Percentiles rank a stretch among this genome's conserved stretches.
phyloP scores from a whole-genome alignment of 2,329 filamentous ascomycete species.

The Ustilaginoidea virens region DNA sequence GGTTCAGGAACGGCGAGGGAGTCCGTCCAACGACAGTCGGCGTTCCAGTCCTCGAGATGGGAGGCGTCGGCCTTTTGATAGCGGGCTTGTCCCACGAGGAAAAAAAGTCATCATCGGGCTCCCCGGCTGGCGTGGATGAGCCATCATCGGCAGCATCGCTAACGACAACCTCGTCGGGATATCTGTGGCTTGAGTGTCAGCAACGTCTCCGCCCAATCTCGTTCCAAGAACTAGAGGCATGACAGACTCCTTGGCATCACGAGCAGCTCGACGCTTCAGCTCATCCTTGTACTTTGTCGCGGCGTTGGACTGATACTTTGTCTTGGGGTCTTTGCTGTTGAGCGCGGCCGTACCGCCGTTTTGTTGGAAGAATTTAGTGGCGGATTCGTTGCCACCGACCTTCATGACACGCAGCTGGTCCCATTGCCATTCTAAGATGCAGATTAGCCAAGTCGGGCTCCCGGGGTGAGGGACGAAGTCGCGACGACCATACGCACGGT shows the following conservation, averaged over 20 bases:
- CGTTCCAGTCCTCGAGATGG: slow-evolving; percentile 76
- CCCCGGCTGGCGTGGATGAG: slow-evolving; percentile 62
- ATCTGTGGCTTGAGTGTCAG: slow-evolving; percentile 44
- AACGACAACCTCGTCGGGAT: slow-evolving; percentile 72
- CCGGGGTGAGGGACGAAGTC: too few relatives aligned
- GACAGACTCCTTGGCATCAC: slow-evolving; percentile 69
- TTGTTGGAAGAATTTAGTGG: slow-evolving; percentile 94
- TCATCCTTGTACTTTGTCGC: slow-evolving; percentile 98
- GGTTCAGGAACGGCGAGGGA: slow-evolving; percentile 77
- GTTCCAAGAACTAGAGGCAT: too few relatives aligned
- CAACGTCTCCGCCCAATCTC: too few relatives aligned
- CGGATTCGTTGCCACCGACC: slow-evolving; percentile 93
- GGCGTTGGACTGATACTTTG: slow-evolving; percentile 88
- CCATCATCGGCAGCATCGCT: slow-evolving; percentile 58
- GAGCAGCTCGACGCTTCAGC: slow-evolving; percentile 67
- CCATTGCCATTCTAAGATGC: slow-evolving; percentile 99
- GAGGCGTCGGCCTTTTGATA: slow-evolving; percentile 91
- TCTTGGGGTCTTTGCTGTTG: slow-evolving; percentile 91
- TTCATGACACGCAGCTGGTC: slow-evolving; percentile 96
- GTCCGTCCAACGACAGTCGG: slow-evolving; percentile 69
- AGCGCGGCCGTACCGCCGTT: slow-evolving; percentile 89
- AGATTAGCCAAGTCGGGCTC: too few relatives aligned
- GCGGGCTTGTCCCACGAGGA: slow-evolving; percentile 97
- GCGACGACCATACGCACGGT: too few relatives aligned
- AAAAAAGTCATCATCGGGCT: slow-evolving; percentile 93